These are phyloP conservation scores for Suhomyces terraborum DNA, from an alignment of 1,139 yeast species.

Conservation along the genomic window DNA sequence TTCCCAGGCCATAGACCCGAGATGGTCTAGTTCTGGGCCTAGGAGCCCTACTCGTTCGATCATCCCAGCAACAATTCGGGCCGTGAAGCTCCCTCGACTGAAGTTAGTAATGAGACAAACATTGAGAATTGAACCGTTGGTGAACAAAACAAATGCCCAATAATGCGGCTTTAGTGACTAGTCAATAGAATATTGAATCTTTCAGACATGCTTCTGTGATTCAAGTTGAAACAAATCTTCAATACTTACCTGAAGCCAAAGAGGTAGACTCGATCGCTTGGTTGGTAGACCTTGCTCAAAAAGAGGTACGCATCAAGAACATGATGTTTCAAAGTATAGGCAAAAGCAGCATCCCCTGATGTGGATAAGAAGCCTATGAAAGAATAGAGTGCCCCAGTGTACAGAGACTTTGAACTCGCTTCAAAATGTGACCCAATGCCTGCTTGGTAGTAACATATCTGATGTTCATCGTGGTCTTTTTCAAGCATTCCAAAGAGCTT, in stretches of 20 bases:
- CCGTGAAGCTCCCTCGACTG: slow-evolving; percentile 67
- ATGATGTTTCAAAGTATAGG: slow-evolving; percentile 55
- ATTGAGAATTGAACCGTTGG: no score
- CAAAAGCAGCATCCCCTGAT: slow-evolving; percentile 51
- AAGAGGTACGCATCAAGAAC: slow-evolving; percentile 58
- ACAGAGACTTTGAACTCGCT: slow-evolving; percentile 32
- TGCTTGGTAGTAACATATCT: slow-evolving; percentile 65
- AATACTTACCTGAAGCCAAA: slow-evolving; percentile 53
- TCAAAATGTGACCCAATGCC: slow-evolving; percentile 59
- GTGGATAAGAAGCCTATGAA: background rate
- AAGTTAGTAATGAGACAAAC: background rate
- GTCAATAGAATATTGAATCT: no score
- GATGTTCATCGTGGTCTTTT: slow-evolving; percentile 33
- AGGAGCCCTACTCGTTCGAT: slow-evolving; percentile 60
- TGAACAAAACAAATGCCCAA: no score
- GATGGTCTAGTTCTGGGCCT: slow-evolving; percentile 52
- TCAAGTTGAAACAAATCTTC: accelerated
- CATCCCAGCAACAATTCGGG: slow-evolving; percentile 65
- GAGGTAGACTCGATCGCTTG: slow-evolving; percentile 53
- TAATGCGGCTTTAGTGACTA: no score
- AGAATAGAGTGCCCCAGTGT: slow-evolving; percentile 9
- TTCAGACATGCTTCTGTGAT: no score
- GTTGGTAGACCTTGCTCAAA: slow-evolving; percentile 47
- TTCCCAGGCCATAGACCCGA: slow-evolving; percentile 61
- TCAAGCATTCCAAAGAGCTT: slow-evolving; percentile 55